A percentile compares a stretch with the other conserved stretches of the same genome.
These are phyloP conservation scores for Meyerozyma carpophila DNA, from an alignment of 1,139 yeast genomes.

Conservation along the genomic window DNA sequence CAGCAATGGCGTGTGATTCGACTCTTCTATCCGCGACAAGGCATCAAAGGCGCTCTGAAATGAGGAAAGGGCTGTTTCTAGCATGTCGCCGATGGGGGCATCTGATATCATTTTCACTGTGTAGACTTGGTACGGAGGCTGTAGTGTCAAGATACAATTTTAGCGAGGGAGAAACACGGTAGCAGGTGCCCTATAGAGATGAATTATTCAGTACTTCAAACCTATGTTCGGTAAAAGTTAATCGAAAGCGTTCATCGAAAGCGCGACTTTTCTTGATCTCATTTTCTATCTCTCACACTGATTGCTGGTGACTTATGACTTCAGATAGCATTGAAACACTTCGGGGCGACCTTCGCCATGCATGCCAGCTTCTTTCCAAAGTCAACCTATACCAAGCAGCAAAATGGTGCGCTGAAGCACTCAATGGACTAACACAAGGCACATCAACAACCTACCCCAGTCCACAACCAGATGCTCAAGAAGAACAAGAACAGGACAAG, in stretches of 20 bases:
- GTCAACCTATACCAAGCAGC: slow-evolving; percentile 63
- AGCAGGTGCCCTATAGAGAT: too few relatives aligned
- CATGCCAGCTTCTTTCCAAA: slow-evolving; percentile 22
- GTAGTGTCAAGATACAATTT: too few relatives aligned
- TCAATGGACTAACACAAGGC: slow-evolving; percentile 35
- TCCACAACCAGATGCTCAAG: slow-evolving; percentile 17
- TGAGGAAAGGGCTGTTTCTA: not conserved
- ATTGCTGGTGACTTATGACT: not conserved
- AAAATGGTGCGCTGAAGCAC: slow-evolving; percentile 82
- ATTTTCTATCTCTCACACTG: not conserved
- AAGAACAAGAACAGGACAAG: slow-evolving; percentile 27
- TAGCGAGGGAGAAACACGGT: too few relatives aligned
- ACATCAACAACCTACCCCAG: slow-evolving; percentile 4
- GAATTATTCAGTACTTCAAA: too few relatives aligned
- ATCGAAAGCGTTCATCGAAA: not conserved
- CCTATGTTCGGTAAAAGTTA: too few relatives aligned
- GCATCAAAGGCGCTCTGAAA: not conserved
- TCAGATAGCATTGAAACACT: slow-evolving; percentile 8
- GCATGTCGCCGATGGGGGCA: not conserved
- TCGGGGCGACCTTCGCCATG: slow-evolving; percentile 20
- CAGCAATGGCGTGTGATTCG: slow-evolving; percentile 4
- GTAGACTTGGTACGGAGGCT: too few relatives aligned
- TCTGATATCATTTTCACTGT: not conserved
- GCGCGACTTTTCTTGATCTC: not conserved
- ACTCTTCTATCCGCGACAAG: not conserved